A percentile compares a stretch with the other conserved stretches of the same genome.
These are phyloP conservation scores for Fusarium secorum DNA, from an alignment of 2,329 filamentous ascomycete genomes.

Conservation along the genomic window DNA sequence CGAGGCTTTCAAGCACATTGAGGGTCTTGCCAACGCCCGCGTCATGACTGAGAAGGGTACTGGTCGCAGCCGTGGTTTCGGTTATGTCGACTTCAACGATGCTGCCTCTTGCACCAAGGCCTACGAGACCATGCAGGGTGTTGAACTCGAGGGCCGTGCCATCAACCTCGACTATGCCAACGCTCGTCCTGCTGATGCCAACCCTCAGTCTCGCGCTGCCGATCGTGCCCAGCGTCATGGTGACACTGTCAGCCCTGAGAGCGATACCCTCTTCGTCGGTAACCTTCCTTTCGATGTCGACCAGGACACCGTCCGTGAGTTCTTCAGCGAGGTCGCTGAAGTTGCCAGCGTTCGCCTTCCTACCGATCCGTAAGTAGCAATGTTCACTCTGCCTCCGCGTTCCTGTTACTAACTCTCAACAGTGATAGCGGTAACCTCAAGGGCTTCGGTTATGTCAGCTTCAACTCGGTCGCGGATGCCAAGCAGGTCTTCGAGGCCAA, in stretches of 20 bases:
- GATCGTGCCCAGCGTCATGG: constrained; percentile 76
- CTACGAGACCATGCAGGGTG: constrained; percentile 75
- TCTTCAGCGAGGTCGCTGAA: constrained; percentile 75
- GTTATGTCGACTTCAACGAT: constrained; percentile 86
- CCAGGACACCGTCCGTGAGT: constrained; percentile 76
- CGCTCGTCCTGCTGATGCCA: constrained; percentile 65
- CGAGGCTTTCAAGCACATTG: constrained; percentile 82
- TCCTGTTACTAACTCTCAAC: constrained; percentile 22
- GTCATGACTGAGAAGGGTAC: constrained; percentile 84
- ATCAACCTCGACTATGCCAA: constrained; percentile 83
- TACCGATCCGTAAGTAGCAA: constrained; percentile 72
- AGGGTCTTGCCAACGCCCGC: constrained; percentile 74
- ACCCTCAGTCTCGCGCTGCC: constrained; percentile 63
- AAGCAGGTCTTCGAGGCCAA: constrained; percentile 74
- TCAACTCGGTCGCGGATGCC: constrained; percentile 82
- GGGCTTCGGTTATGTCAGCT: constrained; percentile 92
- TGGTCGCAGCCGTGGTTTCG: constrained; percentile 89
- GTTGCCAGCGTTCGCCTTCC: constrained; percentile 86
- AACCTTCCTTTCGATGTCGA: constrained; percentile 87
- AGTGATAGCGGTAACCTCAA: constrained; percentile 84
- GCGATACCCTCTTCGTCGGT: constrained; percentile 88
- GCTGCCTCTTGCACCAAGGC: constrained; percentile 74
- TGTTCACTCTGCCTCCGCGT: background rate
- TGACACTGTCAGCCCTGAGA: constrained; percentile 80
- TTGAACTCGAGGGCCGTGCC: constrained; percentile 75